A percentile compares a stretch with the other conserved stretches of the same genome.
phyloP scores from a whole-genome alignment of 2,329 filamentous ascomycete species.

The Alternaria incomplexa region DNA sequence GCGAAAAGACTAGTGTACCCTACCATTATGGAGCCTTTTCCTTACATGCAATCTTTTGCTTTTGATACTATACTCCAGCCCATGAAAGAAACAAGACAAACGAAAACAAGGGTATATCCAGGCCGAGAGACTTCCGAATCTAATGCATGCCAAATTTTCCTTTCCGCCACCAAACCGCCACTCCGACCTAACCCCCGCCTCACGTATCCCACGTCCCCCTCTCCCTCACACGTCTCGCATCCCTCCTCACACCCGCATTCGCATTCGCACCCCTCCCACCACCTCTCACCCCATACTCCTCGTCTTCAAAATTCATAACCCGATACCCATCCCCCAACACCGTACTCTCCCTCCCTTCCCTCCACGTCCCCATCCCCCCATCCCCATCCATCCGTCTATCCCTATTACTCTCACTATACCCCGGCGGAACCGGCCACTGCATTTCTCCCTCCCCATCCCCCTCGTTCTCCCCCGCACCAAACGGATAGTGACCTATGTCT shows the following conservation, averaged over 20 bases:
- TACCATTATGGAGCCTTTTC: too few species aligned
- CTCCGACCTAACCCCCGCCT: neutral
- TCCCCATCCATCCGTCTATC: neutral
- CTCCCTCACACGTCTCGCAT: constrained; percentile 13
- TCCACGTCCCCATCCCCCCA: neutral
- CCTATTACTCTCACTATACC: constrained; percentile 17
- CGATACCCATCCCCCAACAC: constrained; percentile 4
- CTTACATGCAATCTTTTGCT: too few species aligned
- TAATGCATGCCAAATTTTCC: neutral
- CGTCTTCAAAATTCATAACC: neutral
- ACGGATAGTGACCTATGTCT: constrained; percentile 23
- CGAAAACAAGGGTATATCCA: neutral
- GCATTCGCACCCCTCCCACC: neutral
- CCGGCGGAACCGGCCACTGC: constrained; percentile 27
- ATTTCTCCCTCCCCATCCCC: constrained; percentile 18
- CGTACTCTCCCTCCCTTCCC: constrained; percentile 12
- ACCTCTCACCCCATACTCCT: neutral
- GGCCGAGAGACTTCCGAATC: neutral
- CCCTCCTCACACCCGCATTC: constrained; percentile 1
- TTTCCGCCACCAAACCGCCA: too few species aligned
- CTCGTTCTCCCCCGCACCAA: constrained; percentile 5
- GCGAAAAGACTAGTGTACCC: too few species aligned
- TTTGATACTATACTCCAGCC: neutral
- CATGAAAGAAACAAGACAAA: neutral
- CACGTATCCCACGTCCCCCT: constrained; percentile 9